Base-by-base conservation (phyloP, 345 rosid genomes). In the Acer campestre region DNA sequence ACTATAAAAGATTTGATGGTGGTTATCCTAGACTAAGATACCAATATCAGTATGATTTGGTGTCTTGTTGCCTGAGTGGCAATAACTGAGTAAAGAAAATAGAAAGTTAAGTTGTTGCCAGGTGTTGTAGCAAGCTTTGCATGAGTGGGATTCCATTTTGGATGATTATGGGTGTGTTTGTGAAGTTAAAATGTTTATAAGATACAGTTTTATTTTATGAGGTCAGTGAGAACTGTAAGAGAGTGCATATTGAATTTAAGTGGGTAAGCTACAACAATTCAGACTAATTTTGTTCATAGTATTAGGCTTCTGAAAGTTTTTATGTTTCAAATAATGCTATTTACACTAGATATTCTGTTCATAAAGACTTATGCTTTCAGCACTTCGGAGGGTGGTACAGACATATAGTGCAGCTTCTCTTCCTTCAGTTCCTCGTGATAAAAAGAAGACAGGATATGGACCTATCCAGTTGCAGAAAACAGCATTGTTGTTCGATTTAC, bases 331-430 rank as follows among this genome's bases (percentile, higher is more conserved):
- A 14, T 65, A 20, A 66, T 70, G 35, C 53, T 27, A 13, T 18
- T 46, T 62, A 7, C 59, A 31, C 38, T 31, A 31, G 38, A 31
- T 31, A 4, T 53, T 64, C 2, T 68, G 59, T 69, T 82, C 13
- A 66, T 38, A 48, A 56, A 71, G 67, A 9, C 20, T 82, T 9
- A 42, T 79, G 25, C 62, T 62, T 85, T 64, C 89, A 93, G 99
- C 99, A 67, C 76, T 93, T 73, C 82, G 90, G 77, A 87, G 83
- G 85, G 95, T 95, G 69, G 79, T 93, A 59, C 77, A 71, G 76
- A 86, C 67, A 78, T 84, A 88, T 76, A 84, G 80, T 84, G 70
- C 71, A 62, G 79, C 61, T 73, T 56, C 91, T 55, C 89, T 86
- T 75, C 89, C 94, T 71, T 64, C 80, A 44, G 69, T 77, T 82